Evolutionary conservation across 2,329 filamentous ascomycete genomes (phyloP).

Genomic region (Seiridium unicorne): DNA sequence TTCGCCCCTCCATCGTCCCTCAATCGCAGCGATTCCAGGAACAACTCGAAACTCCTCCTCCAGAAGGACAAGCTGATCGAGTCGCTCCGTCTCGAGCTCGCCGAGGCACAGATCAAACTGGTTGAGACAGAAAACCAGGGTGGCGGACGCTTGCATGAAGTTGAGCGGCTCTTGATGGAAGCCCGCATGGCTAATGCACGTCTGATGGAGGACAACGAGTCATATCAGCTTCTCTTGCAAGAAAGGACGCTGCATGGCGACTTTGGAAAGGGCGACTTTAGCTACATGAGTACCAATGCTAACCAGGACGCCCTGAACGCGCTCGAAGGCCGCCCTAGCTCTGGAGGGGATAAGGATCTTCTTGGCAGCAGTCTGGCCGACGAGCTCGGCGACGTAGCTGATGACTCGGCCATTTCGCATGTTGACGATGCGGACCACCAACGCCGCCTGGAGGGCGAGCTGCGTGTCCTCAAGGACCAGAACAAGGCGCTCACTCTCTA

Average conservation of each 20-base stretch:
- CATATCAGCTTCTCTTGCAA: conserved; percentile 90
- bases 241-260: conserved; percentile 96
- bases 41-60: conserved; percentile 83
- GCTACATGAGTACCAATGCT: conserved; percentile 58
- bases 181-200: conserved; percentile 93
- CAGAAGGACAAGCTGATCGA: conserved; percentile 98
- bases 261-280: conserved; percentile 79
- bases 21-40: conserved; percentile 83
- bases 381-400: conserved; percentile 71
- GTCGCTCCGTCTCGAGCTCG: conserved; percentile 84
- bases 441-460: conserved; percentile 73
- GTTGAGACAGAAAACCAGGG: conserved; percentile 93
- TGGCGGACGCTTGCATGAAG: conserved; percentile 80
- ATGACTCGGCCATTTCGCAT: conserved; percentile 55
- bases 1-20: conserved; percentile 86
- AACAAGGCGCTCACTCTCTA: conserved; percentile 97
- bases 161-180: conserved; percentile 89
- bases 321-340: conserved; percentile 51
- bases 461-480: conserved; percentile 81
- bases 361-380: conserved; percentile 71
- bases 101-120: conserved; percentile 92
- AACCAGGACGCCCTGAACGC: conserved; percentile 66
- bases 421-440: conserved; percentile 60
- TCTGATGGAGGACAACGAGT: conserved; percentile 98
- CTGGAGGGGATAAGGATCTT: conserved; percentile 18